Evolutionary conservation across 768 basidiomycete species (phyloP), one percentile per base, ranked within the genome.

Genomic region (Termitomyces titanicus): DNA sequence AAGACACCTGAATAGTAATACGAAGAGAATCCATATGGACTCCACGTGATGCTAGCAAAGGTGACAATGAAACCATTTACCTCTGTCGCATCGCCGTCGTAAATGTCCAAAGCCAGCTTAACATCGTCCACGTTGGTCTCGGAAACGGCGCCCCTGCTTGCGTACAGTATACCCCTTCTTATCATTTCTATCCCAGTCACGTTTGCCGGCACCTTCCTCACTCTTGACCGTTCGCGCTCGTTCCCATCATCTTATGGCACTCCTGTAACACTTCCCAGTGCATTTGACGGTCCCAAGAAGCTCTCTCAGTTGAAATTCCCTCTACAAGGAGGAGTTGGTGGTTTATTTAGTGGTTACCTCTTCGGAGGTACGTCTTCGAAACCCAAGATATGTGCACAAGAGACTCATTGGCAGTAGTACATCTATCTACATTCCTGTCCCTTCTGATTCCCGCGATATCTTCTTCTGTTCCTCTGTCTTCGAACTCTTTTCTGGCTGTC

Each of bases 181-280:
- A 65, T 82, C 3, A 55, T 83, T 5, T 87, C 86, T 10, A 48
- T 84, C 38, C 56, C 82, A 22, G 71, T 85, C 35, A 80, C 79
- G 7, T 84, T 87, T 63, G 73, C 84, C n/a, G 86, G 87, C n/a
- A 77, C 85, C 3, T 88, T 89, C 66, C 72, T 88, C 20, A 87
- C 80, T 17, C 77, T 89, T 47, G 86, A 88, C 64, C 83, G 88
- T 38, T 82, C 86, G 20, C 79, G 84, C 37, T 77, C 81, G 7
- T 87, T 89, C 61, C 71, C 79, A 0, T 75, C 81, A 34, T 67
- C 69, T 8, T 69, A 70, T n/a, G n/a, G n/a, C 60, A 71, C 67
- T 45, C 57, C 70, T n/a, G 63, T 73, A 27, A 59, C 68, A 18
- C 59, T 70, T 54, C 61, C 68, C 51, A 70, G 74, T 27, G 58